Conservation (phyloP, 768 basidiomycete genomes). For the Suillus americanus region DNA sequence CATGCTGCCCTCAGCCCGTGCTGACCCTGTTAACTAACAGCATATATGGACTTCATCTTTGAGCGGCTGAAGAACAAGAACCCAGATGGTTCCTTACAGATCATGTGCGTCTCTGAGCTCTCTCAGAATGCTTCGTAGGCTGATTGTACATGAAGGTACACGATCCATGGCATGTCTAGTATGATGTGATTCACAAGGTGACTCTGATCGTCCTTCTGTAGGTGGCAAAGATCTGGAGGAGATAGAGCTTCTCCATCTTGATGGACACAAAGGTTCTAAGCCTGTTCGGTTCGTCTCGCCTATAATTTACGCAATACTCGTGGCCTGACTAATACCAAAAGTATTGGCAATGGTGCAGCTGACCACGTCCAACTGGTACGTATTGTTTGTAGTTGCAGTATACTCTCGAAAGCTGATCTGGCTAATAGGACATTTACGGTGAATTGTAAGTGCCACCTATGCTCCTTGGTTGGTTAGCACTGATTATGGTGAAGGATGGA, state of each 20-base stretch:
- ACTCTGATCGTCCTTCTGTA: constrained; percentile 19
- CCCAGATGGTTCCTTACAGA: constrained; percentile 89
- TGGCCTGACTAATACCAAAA: constrained; percentile 19
- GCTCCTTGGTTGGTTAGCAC: not conserved
- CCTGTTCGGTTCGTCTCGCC: constrained; percentile 58
- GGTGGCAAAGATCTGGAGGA: constrained; percentile 82
- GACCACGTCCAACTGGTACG: constrained; percentile 86
- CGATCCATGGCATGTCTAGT: constrained; percentile 70
- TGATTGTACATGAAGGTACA: constrained; percentile 48
- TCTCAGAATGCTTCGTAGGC: not conserved
- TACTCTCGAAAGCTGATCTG: constrained; percentile 8
- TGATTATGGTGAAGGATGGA: constrained; percentile 62
- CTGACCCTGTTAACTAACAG: constrained; percentile 33
- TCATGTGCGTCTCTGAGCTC: constrained; percentile 54
- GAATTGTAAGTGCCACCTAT: constrained; percentile 57
- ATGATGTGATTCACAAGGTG: constrained; percentile 3
- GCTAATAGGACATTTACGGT: constrained; percentile 87
- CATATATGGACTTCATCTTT: constrained; percentile 91
- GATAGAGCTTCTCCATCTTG: constrained; percentile 80
- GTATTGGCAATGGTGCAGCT: constrained; percentile 95
- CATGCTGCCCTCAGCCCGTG: not conserved
- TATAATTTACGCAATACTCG: not conserved
- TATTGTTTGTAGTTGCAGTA: not conserved
- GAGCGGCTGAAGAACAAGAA: constrained; percentile 81
- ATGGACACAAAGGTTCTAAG: constrained; percentile 83